A percentile compares a stretch with the other conserved stretches of the same genome.
phyloP scores from a whole-genome alignment of 805 yeast species.

The Pichia paraexigua region DNA sequence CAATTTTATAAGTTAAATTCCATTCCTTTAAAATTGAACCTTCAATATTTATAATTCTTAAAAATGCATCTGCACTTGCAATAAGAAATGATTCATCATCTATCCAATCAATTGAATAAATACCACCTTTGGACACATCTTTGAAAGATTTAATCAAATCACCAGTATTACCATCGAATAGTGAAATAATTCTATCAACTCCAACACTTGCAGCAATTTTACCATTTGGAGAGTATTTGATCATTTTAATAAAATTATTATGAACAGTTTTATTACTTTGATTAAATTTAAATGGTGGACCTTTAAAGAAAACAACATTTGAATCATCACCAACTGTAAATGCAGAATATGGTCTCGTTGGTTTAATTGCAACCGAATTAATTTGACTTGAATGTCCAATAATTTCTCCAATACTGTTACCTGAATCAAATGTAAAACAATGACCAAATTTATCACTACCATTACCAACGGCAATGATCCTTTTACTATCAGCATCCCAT shows the following conservation, averaged over 20 bases:
- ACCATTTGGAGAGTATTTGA: slow-evolving; percentile 78
- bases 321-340: slow-evolving; percentile 90
- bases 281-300: slow-evolving; percentile 90
- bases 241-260: slow-evolving; percentile 71
- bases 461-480: slow-evolving; percentile 90
- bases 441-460: slow-evolving; percentile 91
- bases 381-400: slow-evolving; percentile 83
- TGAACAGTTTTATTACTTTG: slow-evolving; percentile 68
- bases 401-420: slow-evolving; percentile 94
- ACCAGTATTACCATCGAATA: slow-evolving; percentile 86
- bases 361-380: slow-evolving; percentile 78
- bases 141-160: slow-evolving; percentile 52
- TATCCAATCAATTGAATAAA: slow-evolving; percentile 71
- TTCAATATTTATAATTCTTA: slow-evolving; percentile 57
- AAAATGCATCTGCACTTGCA: slow-evolving; percentile 72
- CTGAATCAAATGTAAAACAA: slow-evolving; percentile 88
- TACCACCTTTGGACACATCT: slow-evolving; percentile 61
- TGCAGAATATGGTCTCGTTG: slow-evolving; percentile 85
- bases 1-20: slow-evolving; percentile 39
- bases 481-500: slow-evolving; percentile 85
- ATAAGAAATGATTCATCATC: slow-evolving; percentile 61
- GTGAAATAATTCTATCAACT: slow-evolving; percentile 65
- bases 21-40: slow-evolving; percentile 43
- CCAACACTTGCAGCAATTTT: slow-evolving; percentile 70
- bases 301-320: slow-evolving; percentile 73